Conservation (phyloP, 768 basidiomycete genomes). For the Suillus luteus region DNA sequence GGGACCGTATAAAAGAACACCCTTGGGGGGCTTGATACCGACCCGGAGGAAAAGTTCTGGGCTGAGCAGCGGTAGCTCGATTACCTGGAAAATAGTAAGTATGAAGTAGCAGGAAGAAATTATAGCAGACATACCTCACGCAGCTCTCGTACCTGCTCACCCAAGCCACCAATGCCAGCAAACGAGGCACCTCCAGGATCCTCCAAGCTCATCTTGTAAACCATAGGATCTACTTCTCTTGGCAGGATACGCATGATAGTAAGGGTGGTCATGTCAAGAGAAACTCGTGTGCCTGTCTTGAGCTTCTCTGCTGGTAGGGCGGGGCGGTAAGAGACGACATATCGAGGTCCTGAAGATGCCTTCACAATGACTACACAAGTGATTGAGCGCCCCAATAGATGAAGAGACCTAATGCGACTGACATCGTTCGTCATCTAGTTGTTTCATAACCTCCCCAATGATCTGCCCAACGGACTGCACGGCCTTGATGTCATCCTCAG, state of each 20-base stretch:
- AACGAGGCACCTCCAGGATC: conserved; percentile 95
- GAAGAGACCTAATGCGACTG: conserved; percentile 32
- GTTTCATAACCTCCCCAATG: conserved; percentile 98
- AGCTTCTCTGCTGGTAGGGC: conserved; percentile 90
- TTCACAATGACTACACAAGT: conserved; percentile 87
- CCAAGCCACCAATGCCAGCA: conserved; percentile 94
- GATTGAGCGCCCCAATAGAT: background rate
- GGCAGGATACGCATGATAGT: conserved; percentile 99
- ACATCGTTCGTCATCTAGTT: conserved; percentile 98
- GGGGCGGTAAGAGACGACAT: conserved; percentile 96
- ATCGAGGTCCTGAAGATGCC: conserved; percentile 96
- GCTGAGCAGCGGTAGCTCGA: conserved; percentile 91
- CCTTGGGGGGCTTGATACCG: conserved; percentile 95
- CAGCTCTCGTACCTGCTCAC: conserved; percentile 95
- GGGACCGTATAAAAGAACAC: conserved; percentile 93
- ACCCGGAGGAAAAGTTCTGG: conserved; percentile 95
- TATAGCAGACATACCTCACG: conserved; percentile 66
- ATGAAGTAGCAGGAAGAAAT: background rate
- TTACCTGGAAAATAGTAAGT: conserved; percentile 57
- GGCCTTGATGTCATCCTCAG: conserved; percentile 98
- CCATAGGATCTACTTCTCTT: conserved; percentile 94
- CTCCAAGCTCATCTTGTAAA: conserved; percentile 99
- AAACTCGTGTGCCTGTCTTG: conserved; percentile 92
- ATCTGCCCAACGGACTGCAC: conserved; percentile 99
- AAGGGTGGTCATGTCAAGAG: conserved; percentile 98